These are phyloP conservation scores for Cladosporium cucumerinum DNA, from an alignment of 2,329 filamentous ascomycete species.

Conservation along the genomic window DNA sequence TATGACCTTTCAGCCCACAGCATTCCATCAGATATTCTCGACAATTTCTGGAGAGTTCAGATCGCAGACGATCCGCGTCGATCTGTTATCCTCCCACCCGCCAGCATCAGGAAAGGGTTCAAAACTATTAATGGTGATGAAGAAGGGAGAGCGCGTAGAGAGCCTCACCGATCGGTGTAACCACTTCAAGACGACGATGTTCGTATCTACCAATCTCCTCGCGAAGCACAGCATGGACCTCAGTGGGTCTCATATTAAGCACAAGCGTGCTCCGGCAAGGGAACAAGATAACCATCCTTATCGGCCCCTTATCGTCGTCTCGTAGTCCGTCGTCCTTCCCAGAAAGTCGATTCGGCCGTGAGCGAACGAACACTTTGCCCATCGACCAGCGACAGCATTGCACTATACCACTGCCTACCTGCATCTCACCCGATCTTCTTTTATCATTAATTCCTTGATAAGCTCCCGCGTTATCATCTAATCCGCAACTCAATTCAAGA, in stretches of 20 bases:
- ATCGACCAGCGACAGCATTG: neutral
- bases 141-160: neutral
- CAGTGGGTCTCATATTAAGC: neutral
- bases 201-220: neutral
- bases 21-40: neutral
- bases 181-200: neutral
- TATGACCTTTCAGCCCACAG: no score
- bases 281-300: constrained; percentile 12
- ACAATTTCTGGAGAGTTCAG: neutral
- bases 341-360: constrained; percentile 1
- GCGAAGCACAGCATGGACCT: neutral
- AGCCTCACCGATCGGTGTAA: neutral
- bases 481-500: constrained; percentile 72
- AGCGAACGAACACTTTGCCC: neutral
- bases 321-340: neutral
- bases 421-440: neutral
- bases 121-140: neutral
- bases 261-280: neutral
- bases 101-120: neutral
- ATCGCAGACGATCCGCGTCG: neutral
- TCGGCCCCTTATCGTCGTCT: constrained; percentile 12
- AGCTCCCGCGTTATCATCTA: neutral
- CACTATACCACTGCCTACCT: constrained; percentile 54
- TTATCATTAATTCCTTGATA: neutral
- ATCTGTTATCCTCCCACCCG: neutral